Evolutionary conservation across 257 asterid genomes (phyloP), one percentile per base, ranked within the genome.

Genomic region (Solanum peruvianum): DNA sequence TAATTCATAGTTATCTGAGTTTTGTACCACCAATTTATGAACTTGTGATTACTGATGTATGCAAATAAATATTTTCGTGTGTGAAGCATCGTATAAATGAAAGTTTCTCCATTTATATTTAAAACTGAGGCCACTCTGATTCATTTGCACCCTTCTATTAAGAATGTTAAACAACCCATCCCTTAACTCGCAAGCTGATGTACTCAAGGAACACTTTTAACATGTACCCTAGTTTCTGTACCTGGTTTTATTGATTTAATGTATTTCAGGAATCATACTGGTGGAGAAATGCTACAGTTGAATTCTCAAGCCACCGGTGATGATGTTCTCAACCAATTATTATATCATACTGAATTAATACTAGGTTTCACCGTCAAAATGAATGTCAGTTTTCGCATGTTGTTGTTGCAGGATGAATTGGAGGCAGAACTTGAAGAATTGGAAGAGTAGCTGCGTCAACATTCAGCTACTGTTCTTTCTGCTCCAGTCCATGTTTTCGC

Each of bases 241-340:
- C 44, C 7, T 72, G 27, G 4, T 72, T 39, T 29, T 23, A 23
- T 42, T 14, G 25, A 62, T 64, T 60, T 14, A n/a, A 2, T 23
- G 70, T 62, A 29, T 87, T 86, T 75, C 91, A 97, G 99, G 87
- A 56, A 90, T 82, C 98, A 97, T 73, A 92, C 97, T 3, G 98
- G 98, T 41, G 93, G 92, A 18, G 98, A 94, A 33, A 95, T 97
- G 44, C 77, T 95, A 83, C 94, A 78, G 41, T 85, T 86, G 3
- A 95, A 92, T 60, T 90, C 96, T 4, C 90, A 88, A 13, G 89
- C 90, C 9, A 13, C 70, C 3, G 94, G 94, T 20, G 98, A 97
- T 62, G 95, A 94, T 15, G 87, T 95, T 72, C 90, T 33, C 4
- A 33, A 33, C 4, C 4, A 33, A 33, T 3, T 33, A 33, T 33